These are phyloP conservation scores for Leavenworthia alabamica DNA, from an alignment of 345 rosid genomes.

Conservation along the genomic window DNA sequence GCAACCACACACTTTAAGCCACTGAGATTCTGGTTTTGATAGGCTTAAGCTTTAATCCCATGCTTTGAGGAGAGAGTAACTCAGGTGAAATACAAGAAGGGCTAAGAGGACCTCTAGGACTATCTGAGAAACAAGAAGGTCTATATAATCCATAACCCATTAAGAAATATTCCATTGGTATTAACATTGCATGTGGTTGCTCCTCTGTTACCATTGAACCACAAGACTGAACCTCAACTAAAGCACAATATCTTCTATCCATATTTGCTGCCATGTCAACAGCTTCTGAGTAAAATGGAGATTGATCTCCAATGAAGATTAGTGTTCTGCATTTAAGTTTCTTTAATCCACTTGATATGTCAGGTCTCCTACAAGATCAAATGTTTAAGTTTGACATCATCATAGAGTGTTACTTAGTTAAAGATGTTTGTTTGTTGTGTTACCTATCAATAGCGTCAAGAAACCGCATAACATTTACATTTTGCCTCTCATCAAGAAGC, in stretches of 20 bases:
- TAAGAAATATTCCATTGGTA: conserved; percentile 93
- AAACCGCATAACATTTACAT: conserved; percentile 54
- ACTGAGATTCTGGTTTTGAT: conserved; percentile 64
- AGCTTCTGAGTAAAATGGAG: conserved; percentile 84
- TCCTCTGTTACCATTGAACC: conserved; percentile 99
- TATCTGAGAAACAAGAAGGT: conserved; percentile 53
- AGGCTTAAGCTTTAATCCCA: conserved; percentile 98
- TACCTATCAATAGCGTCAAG: conserved; percentile 67
- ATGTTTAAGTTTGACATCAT: conserved; percentile 3
- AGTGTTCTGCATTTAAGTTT: conserved; percentile 79
- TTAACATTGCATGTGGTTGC: conserved; percentile 93
- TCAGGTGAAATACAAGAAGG: conserved; percentile 86
- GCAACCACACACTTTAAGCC: conserved; percentile 7
- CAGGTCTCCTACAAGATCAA: conserved; percentile 62
- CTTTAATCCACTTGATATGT: conserved; percentile 63
- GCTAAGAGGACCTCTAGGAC: conserved; percentile 91
- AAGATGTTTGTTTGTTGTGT: background rate
- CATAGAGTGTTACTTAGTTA: too few species aligned
- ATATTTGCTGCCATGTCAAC: conserved; percentile 70
- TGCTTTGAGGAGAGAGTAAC: conserved; percentile 95
- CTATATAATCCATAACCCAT: conserved; percentile 83
- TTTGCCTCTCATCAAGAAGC: conserved; percentile 87
- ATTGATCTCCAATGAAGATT: conserved; percentile 79
- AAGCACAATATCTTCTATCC: conserved; percentile 81
- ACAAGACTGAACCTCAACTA: conserved; percentile 98